A percentile compares a stretch with the other conserved stretches of the same genome.
These are phyloP conservation scores for Puccinellia tenuiflora DNA, from an alignment of 176 grass and related monocot species.

Conservation along the genomic window DNA sequence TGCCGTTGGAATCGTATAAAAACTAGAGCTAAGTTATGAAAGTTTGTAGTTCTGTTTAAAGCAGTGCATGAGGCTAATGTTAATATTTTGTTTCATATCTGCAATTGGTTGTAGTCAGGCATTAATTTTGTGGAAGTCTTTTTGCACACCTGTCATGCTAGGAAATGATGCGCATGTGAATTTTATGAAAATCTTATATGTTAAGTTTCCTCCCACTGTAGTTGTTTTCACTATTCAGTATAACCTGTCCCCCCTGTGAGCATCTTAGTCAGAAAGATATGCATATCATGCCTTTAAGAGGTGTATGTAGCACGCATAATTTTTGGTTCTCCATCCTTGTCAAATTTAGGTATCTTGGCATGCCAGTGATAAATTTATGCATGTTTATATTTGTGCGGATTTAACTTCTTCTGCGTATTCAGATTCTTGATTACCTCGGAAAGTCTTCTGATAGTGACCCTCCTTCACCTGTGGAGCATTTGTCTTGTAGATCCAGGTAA, in stretches of 20 bases:
- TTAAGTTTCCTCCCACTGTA: neutral
- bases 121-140: conserved; percentile 2
- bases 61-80: neutral
- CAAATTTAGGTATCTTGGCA: neutral
- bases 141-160: neutral
- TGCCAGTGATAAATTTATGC: neutral
- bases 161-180: neutral
- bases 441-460: conserved; percentile 79
- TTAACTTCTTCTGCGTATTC: conserved; percentile 18
- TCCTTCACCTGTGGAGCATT: conserved; percentile 77
- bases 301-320: neutral
- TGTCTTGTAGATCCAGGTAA: conserved; percentile 86
- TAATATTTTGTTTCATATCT: neutral
- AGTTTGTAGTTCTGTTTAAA: neutral
- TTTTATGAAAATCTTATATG: neutral
- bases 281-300: neutral
- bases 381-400: neutral
- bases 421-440: conserved; percentile 98
- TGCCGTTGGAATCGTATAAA: neutral
- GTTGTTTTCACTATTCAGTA: neutral
- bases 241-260: neutral
- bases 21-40: neutral
- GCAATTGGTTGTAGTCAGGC: neutral
- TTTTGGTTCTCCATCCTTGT: neutral
- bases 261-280: neutral